Conservation (phyloP, 257 asterid species). For the Lycium barbarum region DNA sequence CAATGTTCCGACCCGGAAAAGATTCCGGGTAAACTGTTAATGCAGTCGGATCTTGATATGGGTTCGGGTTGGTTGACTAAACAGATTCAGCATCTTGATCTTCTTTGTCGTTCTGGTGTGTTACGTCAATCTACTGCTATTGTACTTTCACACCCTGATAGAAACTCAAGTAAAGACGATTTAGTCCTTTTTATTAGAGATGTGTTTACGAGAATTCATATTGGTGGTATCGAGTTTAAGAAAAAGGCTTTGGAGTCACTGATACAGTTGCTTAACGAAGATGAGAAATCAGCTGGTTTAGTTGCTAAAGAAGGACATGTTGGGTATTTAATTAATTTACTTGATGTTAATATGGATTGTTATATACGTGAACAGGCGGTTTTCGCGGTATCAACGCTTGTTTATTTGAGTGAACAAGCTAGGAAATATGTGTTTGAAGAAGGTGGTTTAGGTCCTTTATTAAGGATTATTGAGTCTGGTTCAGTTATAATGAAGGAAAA, state of each 20-base stretch:
- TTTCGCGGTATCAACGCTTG: conserved; percentile 67
- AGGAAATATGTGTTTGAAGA: conserved; percentile 83
- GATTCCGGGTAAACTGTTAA: conserved; percentile 78
- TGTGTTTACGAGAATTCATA: conserved; percentile 83
- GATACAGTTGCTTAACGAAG: conserved; percentile 61
- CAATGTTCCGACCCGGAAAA: conserved; percentile 55
- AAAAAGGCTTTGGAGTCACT: conserved; percentile 77
- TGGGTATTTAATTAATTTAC: conserved; percentile 57
- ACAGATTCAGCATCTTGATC: conserved; percentile 70
- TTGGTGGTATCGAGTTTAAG: conserved; percentile 86
- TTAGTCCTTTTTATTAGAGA: conserved; percentile 66
- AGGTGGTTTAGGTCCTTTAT: conserved; percentile 84
- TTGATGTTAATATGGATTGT: conserved; percentile 57
- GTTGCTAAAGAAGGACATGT: conserved; percentile 71
- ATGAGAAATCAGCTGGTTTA: conserved; percentile 59
- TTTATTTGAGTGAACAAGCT: conserved; percentile 58
- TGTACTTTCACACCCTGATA: conserved; percentile 81
- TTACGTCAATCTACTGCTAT: conserved; percentile 90
- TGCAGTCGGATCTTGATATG: conserved; percentile 99
- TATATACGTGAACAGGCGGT: conserved; percentile 69
- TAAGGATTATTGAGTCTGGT: conserved; percentile 69
- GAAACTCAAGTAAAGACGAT: conserved; percentile 59
- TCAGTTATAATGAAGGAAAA: conserved; percentile 71
- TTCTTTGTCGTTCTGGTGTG: conserved; percentile 87
- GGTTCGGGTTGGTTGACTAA: conserved; percentile 81